A percentile compares a stretch with the other conserved stretches of the same genome.
Conservation (phyloP, 1,284 basidiomycete genomes). For the Leucoagaricus sp. region DNA sequence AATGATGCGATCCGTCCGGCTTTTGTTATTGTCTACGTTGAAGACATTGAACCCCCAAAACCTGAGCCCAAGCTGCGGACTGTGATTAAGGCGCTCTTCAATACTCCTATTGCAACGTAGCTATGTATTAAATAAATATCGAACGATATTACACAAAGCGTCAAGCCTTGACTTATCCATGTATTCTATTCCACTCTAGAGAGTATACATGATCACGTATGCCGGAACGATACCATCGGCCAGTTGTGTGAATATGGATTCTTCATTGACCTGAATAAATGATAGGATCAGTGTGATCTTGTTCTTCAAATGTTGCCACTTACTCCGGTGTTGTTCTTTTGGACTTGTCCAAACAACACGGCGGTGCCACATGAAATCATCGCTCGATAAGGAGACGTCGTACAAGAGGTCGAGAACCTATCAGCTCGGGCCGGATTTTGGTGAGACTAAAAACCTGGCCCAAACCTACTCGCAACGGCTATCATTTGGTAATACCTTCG, state of each 20-base stretch:
- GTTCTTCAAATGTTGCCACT: background rate
- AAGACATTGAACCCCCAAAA: conserved; percentile 18
- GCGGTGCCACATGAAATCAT: conserved; percentile 58
- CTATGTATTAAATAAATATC: background rate
- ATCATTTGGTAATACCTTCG: no score
- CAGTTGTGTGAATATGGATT: conserved; percentile 44
- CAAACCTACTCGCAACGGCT: conserved; percentile 43
- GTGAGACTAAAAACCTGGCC: conserved; percentile 62
- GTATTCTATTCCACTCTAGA: background rate
- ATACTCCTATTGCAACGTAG: conserved; percentile 37
- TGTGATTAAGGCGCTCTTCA: conserved; percentile 33
- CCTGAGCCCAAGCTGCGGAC: conserved; percentile 25
- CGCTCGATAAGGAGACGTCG: conserved; percentile 62
- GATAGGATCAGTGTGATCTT: conserved; percentile 2
- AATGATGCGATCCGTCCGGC: conserved; percentile 62
- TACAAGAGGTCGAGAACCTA: conserved; percentile 57
- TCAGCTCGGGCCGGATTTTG: conserved; percentile 57
- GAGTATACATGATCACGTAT: conserved; percentile 49
- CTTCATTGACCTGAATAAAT: conserved; percentile 28
- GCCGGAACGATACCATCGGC: conserved; percentile 49
- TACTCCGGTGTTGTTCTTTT: background rate
- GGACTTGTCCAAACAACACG: conserved; percentile 36
- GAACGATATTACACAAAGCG: background rate
- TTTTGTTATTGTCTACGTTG: conserved; percentile 54
- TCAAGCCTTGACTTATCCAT: background rate